These are phyloP conservation scores for Hemerocallis citrina DNA, from an alignment of 106 monocot genomes.

Conservation along the genomic window DNA sequence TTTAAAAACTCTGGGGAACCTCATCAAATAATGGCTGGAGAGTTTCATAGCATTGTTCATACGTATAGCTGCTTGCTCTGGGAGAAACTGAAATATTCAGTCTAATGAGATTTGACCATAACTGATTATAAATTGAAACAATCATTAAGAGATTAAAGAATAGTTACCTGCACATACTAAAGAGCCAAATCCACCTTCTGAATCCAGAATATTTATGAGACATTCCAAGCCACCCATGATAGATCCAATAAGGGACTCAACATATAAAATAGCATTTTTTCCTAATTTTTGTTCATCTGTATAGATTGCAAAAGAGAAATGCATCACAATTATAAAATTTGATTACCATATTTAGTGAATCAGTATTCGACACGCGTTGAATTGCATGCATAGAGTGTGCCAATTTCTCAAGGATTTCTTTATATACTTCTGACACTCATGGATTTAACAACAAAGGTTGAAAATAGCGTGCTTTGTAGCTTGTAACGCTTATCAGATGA, in stretches of 20 bases:
- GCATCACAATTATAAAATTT: not conserved
- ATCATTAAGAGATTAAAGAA: not conserved
- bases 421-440: no score
- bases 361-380: no score
- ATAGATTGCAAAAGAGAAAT: not conserved
- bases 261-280: slow-evolving; percentile 85
- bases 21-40: slow-evolving; percentile 38
- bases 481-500: no score
- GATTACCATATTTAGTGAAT: no score
- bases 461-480: no score
- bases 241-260: slow-evolving; percentile 91
- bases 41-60: slow-evolving; percentile 48
- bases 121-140: not conserved
- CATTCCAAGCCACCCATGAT: slow-evolving; percentile 99
- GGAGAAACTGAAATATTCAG: slow-evolving; percentile 62
- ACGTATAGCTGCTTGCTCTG: slow-evolving; percentile 76
- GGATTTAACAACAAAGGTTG: no score
- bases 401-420: no score
- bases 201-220: slow-evolving; percentile 89
- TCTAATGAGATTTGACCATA: slow-evolving; percentile 8
- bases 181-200: slow-evolving; percentile 95
- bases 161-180: slow-evolving; percentile 80
- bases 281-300: slow-evolving; percentile 83
- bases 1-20: no score
- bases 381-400: no score